phyloP scores from a whole-genome alignment of 495 filamentous ascomycete species.

The Neurospora sp. region DNA sequence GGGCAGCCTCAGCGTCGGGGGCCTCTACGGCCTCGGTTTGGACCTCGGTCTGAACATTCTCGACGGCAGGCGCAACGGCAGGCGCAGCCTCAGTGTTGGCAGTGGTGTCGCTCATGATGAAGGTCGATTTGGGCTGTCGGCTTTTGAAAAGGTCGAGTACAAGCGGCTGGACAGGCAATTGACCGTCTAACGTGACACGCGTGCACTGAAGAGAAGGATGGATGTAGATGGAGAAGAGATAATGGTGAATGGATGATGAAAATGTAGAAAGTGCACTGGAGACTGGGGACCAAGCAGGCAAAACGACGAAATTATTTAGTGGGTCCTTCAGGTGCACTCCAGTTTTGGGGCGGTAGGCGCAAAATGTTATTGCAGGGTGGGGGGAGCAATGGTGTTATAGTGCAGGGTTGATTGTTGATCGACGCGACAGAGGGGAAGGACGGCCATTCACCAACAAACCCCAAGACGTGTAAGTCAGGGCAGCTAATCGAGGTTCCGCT shows the following conservation, averaged over 20 bases:
- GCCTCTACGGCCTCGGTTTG: background rate
- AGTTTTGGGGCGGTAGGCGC: background rate
- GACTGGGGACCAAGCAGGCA: background rate
- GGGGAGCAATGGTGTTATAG: background rate
- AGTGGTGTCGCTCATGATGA: constrained; percentile 21
- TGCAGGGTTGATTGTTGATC: background rate
- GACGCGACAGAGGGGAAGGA: background rate
- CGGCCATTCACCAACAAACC: background rate
- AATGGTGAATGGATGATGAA: background rate
- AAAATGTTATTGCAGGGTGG: background rate
- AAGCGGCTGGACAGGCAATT: background rate
- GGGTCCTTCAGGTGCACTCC: background rate
- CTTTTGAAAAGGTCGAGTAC: background rate
- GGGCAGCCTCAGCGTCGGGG: background rate
- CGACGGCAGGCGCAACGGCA: constrained; percentile 6
- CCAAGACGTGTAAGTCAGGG: background rate
- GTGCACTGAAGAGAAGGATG: background rate
- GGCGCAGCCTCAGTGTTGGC: constrained; percentile 9
- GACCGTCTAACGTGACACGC: background rate
- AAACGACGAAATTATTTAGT: constrained; percentile 1
- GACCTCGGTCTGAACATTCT: background rate
- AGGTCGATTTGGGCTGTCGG: background rate
- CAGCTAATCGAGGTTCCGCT: background rate
- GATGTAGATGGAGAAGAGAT: background rate
- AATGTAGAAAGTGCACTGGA: background rate